These are phyloP conservation scores for Lachancea thermotolerans DNA, from an alignment of 805 yeast genomes.

Conservation along the genomic window DNA sequence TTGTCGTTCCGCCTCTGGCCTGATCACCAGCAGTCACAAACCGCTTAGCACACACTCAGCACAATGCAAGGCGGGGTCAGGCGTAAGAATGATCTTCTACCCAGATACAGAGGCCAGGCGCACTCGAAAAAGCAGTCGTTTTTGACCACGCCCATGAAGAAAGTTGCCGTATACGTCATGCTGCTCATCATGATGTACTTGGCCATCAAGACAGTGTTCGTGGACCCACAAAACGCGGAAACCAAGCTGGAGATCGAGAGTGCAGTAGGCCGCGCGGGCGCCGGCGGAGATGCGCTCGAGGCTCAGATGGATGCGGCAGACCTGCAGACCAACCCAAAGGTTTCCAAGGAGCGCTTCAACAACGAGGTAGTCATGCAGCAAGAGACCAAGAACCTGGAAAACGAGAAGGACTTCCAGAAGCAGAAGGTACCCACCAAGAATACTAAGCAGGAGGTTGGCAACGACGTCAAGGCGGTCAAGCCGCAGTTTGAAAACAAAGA, in stretches of 20 bases:
- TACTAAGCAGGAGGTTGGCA: conserved; percentile 8
- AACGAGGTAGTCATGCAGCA: conserved; percentile 28
- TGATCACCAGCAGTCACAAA: background rate
- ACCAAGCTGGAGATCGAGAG: conserved; percentile 24
- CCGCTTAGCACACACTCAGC: background rate
- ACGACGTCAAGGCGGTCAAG: conserved; percentile 10
- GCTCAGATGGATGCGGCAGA: conserved; percentile 17
- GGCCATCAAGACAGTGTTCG: conserved; percentile 27
- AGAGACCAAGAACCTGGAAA: conserved; percentile 23
- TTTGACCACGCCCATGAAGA: conserved; percentile 45
- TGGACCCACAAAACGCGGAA: conserved; percentile 13
- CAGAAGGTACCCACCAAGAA: conserved; percentile 1
- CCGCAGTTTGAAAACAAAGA: conserved; percentile 4
- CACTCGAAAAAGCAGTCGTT: conserved; percentile 19
- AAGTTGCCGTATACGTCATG: conserved; percentile 34
- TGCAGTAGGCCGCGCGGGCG: conserved; percentile 8
- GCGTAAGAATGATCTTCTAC: conserved; percentile 35
- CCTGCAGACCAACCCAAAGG: conserved; percentile 7
- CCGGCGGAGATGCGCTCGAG: conserved; percentile 8
- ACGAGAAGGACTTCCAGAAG: conserved; percentile 15
- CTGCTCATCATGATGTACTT: conserved; percentile 31
- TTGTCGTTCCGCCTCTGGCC: too few species aligned
- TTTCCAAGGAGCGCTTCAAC: conserved; percentile 22
- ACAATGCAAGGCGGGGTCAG: conserved; percentile 31
- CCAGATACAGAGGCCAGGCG: conserved; percentile 29